Percentiles rank a stretch among this genome's conserved stretches.
phyloP scores from a whole-genome alignment of 2,329 filamentous ascomycete species.

The Cladosporium sp. region DNA sequence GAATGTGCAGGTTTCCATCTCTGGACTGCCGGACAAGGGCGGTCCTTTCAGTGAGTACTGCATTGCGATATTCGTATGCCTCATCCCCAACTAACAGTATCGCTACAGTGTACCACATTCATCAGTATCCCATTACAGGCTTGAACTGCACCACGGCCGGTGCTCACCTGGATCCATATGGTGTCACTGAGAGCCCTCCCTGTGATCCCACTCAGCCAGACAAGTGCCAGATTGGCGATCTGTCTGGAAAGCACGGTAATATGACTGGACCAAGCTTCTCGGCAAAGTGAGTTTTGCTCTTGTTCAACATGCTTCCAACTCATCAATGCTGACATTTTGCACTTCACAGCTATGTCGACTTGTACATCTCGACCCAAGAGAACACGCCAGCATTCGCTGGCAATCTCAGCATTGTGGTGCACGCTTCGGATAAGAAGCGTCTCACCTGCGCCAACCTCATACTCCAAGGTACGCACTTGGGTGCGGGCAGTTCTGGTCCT shows the following conservation, averaged over 20 bases:
- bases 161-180: conserved; percentile 42
- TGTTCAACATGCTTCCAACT: too few relatives aligned
- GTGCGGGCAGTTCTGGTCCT: conserved; percentile 1
- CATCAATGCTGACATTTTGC: neutral
- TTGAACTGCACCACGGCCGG: conserved; percentile 42
- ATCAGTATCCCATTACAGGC: conserved; percentile 38
- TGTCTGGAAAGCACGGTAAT: conserved; percentile 44
- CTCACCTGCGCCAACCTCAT: conserved; percentile 56
- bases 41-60: conserved; percentile 40
- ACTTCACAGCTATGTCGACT: conserved; percentile 42
- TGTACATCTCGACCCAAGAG: conserved; percentile 44
- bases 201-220: conserved; percentile 36
- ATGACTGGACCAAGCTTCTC: conserved; percentile 30
- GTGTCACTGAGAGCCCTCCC: conserved; percentile 34
- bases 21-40: conserved; percentile 37
- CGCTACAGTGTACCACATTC: conserved; percentile 41
- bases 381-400: conserved; percentile 48
- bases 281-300: conserved; percentile 22
- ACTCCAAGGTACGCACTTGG: conserved; percentile 17
- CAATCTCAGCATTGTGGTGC: conserved; percentile 52
- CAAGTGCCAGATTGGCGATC: conserved; percentile 43
- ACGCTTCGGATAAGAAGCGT: conserved; percentile 49
- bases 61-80: neutral
- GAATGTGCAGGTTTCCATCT: conserved; percentile 37
- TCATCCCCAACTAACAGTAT: neutral